Conservation (phyloP, 306 rosid genomes). For the Cucurbita ficifolia region DNA sequence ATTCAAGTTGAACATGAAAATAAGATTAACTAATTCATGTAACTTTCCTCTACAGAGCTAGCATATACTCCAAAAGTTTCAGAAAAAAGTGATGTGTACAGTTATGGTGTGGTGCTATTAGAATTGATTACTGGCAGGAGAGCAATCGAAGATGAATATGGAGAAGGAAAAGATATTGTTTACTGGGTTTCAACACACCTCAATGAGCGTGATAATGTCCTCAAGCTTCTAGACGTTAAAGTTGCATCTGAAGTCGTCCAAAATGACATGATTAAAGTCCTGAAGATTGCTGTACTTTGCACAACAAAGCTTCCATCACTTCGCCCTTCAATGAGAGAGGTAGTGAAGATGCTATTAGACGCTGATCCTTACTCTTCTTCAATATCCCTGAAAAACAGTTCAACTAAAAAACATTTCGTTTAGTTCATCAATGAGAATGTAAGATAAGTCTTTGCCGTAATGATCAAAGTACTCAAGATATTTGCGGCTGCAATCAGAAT, state of each 20-base stretch:
- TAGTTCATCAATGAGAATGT: neutral
- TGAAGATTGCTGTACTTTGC: constrained; percentile 71
- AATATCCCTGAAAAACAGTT: constrained; percentile 3
- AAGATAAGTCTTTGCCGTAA: neutral
- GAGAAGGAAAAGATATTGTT: constrained; percentile 84
- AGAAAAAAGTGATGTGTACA: constrained; percentile 80
- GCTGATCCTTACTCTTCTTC: constrained; percentile 32
- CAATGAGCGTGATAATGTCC: constrained; percentile 32
- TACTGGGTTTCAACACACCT: constrained; percentile 67
- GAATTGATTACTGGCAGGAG: constrained; percentile 72
- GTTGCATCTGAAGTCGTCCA: constrained; percentile 26
- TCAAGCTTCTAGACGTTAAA: constrained; percentile 46
- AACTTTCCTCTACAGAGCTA: constrained; percentile 36
- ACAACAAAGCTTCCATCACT: constrained; percentile 63
- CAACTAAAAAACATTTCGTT: constrained; percentile 4
- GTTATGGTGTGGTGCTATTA: constrained; percentile 76
- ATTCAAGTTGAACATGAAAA: neutral
- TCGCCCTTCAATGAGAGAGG: constrained; percentile 92
- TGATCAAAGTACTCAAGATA: neutral
- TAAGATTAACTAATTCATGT: neutral
- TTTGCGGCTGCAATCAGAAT: neutral
- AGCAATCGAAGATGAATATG: constrained; percentile 68
- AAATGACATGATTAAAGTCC: constrained; percentile 54
- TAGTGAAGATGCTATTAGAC: constrained; percentile 64
- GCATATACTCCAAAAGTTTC: constrained; percentile 64